phyloP scores from a whole-genome alignment of 2,329 filamentous ascomycete species.

The Bipolaris zeicola region DNA sequence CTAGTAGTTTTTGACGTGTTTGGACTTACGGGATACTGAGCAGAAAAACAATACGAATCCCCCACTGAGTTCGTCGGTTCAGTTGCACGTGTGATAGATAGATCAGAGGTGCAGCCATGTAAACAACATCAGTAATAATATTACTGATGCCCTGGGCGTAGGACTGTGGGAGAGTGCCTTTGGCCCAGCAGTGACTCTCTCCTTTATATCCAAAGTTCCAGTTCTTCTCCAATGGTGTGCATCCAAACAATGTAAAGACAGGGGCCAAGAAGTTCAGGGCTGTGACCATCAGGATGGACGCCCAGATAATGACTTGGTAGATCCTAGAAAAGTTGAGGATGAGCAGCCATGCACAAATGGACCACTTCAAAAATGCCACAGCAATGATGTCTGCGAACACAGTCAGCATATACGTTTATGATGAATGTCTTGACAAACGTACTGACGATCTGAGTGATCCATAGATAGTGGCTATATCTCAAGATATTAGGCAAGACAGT shows the following conservation, averaged over 20 bases:
- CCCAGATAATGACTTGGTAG: slow-evolving; percentile 34
- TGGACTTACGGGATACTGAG: slow-evolving; percentile 35
- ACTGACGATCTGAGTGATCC: slow-evolving; percentile 33
- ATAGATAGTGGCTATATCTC: slow-evolving; percentile 30
- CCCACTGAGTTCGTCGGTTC: slow-evolving; percentile 32
- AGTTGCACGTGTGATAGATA: slow-evolving; percentile 36
- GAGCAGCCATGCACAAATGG: slow-evolving; percentile 39
- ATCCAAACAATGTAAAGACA: slow-evolving; percentile 33
- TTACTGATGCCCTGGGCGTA: slow-evolving; percentile 38
- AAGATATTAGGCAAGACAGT: slow-evolving; percentile 22
- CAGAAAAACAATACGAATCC: slow-evolving; percentile 36
- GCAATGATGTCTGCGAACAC: slow-evolving; percentile 26
- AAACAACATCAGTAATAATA: slow-evolving; percentile 37
- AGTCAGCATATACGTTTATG: rapidly evolving
- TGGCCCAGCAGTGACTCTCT: slow-evolving; percentile 30
- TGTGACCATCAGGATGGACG: slow-evolving; percentile 34
- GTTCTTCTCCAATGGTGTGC: slow-evolving; percentile 33
- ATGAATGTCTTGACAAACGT: not conserved
- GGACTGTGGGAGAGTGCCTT: slow-evolving; percentile 25
- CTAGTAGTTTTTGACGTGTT: not conserved
- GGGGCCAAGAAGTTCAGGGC: slow-evolving; percentile 37
- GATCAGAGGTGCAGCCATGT: slow-evolving; percentile 36
- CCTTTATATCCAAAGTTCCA: slow-evolving; percentile 31
- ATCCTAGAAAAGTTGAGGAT: slow-evolving; percentile 36
- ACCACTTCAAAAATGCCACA: slow-evolving; percentile 38